Evolutionary conservation across 1,284 basidiomycete genomes (phyloP).

Genomic region (Cutaneotrichosporon daszewskae): DNA sequence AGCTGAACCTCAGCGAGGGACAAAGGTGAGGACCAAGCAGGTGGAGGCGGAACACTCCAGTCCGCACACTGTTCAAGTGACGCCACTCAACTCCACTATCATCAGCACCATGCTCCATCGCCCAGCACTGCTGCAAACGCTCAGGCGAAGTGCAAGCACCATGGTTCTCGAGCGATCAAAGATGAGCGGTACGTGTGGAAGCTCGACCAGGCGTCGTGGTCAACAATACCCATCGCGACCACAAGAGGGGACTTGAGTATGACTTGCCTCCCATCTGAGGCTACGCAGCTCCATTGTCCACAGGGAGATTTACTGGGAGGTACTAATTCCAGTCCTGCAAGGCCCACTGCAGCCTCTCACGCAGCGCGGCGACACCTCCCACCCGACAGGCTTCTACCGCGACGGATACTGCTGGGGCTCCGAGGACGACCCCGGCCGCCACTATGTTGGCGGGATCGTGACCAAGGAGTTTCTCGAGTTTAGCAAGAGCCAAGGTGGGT

Average conservation of each 20-base stretch:
- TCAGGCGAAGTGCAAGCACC: slow-evolving; percentile 20
- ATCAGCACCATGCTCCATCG: neutral
- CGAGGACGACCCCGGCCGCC: slow-evolving; percentile 32
- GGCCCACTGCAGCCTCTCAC: slow-evolving; percentile 37
- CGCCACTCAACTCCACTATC: too few species aligned
- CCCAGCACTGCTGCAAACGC: neutral
- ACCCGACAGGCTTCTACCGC: slow-evolving; percentile 40
- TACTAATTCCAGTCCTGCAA: slow-evolving; percentile 29
- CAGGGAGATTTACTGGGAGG: too few species aligned
- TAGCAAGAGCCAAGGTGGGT: slow-evolving; percentile 35
- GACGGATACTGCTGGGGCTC: slow-evolving; percentile 43
- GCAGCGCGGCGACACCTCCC: slow-evolving; percentile 25
- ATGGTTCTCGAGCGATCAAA: slow-evolving; percentile 33
- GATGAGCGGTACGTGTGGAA: slow-evolving; percentile 30
- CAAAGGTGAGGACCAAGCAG: neutral
- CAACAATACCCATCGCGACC: neutral
- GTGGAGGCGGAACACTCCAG: neutral
- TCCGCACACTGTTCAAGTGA: neutral
- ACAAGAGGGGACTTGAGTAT: too few species aligned
- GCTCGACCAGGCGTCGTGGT: neutral
- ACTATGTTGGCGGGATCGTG: slow-evolving; percentile 41
- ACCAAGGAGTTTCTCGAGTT: slow-evolving; percentile 42
- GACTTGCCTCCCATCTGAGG: neutral
- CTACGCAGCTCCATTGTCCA: neutral
- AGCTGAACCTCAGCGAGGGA: neutral